These are phyloP conservation scores for Massariosphaeria phaeospora DNA, from an alignment of 495 filamentous ascomycete species.

Conservation along the genomic window DNA sequence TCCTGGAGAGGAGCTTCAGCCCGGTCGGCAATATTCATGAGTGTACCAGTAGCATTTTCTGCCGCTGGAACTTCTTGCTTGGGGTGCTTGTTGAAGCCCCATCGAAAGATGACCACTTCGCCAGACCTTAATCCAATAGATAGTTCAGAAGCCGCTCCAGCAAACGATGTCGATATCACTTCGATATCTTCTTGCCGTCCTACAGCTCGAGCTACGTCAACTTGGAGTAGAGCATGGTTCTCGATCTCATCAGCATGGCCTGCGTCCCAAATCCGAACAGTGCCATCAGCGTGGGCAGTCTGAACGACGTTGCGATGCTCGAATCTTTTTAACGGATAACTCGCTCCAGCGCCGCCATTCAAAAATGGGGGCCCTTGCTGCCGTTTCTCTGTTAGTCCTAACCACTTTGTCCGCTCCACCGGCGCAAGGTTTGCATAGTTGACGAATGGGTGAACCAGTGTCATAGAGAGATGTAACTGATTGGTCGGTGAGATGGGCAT, in stretches of 20 bases:
- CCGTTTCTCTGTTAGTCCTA: slow-evolving; percentile 78
- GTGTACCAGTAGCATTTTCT: slow-evolving; percentile 47
- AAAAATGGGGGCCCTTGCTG: slow-evolving; percentile 68
- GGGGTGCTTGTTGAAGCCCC: slow-evolving; percentile 67
- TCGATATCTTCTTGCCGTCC: slow-evolving; percentile 72
- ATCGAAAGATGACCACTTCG: slow-evolving; percentile 81
- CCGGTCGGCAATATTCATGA: slow-evolving; percentile 69
- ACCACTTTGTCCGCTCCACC: slow-evolving; percentile 73
- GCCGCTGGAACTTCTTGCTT: slow-evolving; percentile 52
- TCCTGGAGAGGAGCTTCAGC: slow-evolving; percentile 75
- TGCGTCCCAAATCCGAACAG: slow-evolving; percentile 80
- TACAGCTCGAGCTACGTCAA: slow-evolving; percentile 80
- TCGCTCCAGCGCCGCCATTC: slow-evolving; percentile 66
- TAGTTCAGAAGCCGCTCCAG: slow-evolving; percentile 73
- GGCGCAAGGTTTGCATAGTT: slow-evolving; percentile 60
- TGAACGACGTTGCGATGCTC: slow-evolving; percentile 76
- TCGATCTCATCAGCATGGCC: slow-evolving; percentile 91
- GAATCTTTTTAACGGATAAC: slow-evolving; percentile 63
- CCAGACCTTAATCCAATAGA: slow-evolving; percentile 75
- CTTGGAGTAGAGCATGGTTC: slow-evolving; percentile 73
- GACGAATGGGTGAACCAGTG: slow-evolving; percentile 83
- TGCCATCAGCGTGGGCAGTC: slow-evolving; percentile 82
- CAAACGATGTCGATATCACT: slow-evolving; percentile 68
- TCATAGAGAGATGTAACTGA: slow-evolving; percentile 76
- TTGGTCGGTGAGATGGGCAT: slow-evolving; percentile 87